Evolutionary conservation across 768 basidiomycete genomes (phyloP), one percentile per base, ranked within the genome.

Genomic region (Strobilomyces dryophilus): DNA sequence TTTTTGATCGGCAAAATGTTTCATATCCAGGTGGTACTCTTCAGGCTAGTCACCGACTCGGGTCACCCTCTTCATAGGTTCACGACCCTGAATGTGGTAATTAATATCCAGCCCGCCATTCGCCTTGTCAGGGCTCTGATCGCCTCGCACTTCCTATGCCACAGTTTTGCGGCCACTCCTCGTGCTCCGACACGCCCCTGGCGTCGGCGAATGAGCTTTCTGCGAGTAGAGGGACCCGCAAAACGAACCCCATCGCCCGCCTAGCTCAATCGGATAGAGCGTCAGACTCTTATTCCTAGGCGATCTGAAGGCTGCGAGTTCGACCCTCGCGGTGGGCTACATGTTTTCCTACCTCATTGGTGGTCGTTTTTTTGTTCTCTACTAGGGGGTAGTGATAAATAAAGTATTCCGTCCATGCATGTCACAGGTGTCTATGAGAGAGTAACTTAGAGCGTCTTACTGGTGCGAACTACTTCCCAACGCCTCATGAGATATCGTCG

Each of bases 251-350:
- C 6, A 51, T 49, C 58, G 78, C 78, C 79, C 76, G 78, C 78
- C 78, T 80, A 81, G 79, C 78, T 81, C 79, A 79, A 79, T 79
- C 77, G 78, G 78, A 79, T 81, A 79, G 79, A 81, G 78, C 78
- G 78, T 79, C 78, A 81, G 78, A 79, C 78, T 79, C 77, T 79
- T 81, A 81, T 43, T 51, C 66, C 60, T 70, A 70, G 68, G 71
- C 69, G 50, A 77, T 78, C 78, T 77, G 77, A 79, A 79, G 79
- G 77, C 77, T 79, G 78, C 78, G 78, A 78, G 78, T 79, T 79
- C 77, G 77, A 79, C 78, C 77, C 79, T 78, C 78, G 78, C 77
- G 78, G 79, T 79, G 77, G 77, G 77, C 79, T 79, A 79, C 44
- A 57, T n/a, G 26, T 35, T 52, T 46, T 45, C 31, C 8, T 43